phyloP scores from a whole-genome alignment of 2,329 filamentous ascomycete species.

The Fusarium beomiforme region DNA sequence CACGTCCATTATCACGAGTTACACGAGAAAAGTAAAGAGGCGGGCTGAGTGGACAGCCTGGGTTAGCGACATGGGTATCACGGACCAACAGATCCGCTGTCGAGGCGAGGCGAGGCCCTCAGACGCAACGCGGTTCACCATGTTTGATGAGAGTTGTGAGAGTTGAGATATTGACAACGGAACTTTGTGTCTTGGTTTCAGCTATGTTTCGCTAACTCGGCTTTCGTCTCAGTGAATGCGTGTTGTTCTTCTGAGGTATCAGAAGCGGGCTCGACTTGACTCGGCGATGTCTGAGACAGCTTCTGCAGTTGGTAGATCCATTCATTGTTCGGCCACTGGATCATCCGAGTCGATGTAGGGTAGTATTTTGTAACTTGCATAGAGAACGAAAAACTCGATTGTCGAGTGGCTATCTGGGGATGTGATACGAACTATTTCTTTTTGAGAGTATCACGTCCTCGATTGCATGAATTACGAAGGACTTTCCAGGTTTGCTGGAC shows the following conservation, averaged over 20 bases:
- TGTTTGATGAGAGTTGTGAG: conserved; percentile 24
- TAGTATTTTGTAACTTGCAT: neutral
- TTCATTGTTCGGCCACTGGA: neutral
- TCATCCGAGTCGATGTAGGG: conserved; percentile 27
- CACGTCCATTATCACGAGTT: conserved; percentile 22
- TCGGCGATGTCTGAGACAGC: conserved; percentile 18
- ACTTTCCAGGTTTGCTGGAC: neutral
- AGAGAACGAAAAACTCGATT: neutral
- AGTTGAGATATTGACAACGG: conserved; percentile 14
- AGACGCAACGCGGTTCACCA: conserved; percentile 31
- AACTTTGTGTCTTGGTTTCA: conserved; percentile 33
- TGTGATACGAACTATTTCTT: conserved; percentile 2
- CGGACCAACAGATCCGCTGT: conserved; percentile 33
- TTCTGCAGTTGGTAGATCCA: conserved; percentile 1
- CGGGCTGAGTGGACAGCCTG: conserved; percentile 34
- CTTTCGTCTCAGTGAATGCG: conserved; percentile 5
- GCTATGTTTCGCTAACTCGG: conserved; percentile 34
- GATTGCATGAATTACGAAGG: neutral
- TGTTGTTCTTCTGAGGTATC: conserved; percentile 24
- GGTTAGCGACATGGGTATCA: conserved; percentile 21
- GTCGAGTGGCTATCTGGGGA: neutral
- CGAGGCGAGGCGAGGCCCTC: conserved; percentile 1
- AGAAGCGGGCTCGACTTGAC: conserved; percentile 18
- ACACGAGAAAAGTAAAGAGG: conserved; percentile 29
- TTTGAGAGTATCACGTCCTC: neutral